Evolutionary conservation across 2,329 filamentous ascomycete genomes (phyloP).

Genomic region (Colletotrichum gigasporum): DNA sequence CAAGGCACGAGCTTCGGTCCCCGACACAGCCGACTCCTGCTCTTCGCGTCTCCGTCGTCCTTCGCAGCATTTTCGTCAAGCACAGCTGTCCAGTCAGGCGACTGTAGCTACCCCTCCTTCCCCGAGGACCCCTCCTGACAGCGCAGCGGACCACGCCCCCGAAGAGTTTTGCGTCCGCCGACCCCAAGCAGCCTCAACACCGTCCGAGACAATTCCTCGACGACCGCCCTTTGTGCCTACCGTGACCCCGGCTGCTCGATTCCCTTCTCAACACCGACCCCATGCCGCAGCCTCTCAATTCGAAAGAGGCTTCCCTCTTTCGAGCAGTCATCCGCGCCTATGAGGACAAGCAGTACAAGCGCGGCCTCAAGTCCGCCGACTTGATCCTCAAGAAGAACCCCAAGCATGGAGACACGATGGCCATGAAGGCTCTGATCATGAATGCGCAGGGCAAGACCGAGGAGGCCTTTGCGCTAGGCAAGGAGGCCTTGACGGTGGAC

Average conservation of each 20-base stretch:
- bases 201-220: neutral
- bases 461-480: constrained; percentile 93
- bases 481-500: constrained; percentile 90
- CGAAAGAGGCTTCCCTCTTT: constrained; percentile 95
- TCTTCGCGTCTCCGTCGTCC: constrained; percentile 2
- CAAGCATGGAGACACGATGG: constrained; percentile 97
- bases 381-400: constrained; percentile 95
- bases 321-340: constrained; percentile 94
- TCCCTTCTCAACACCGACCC: constrained; percentile 37
- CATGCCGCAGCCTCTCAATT: constrained; percentile 79
- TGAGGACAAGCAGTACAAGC: constrained; percentile 98
- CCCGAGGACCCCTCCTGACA: constrained; percentile 19
- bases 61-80: neutral
- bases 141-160: constrained; percentile 5
- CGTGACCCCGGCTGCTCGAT: constrained; percentile 16
- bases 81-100: constrained; percentile 1
- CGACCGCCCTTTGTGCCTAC: neutral
- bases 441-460: constrained; percentile 92
- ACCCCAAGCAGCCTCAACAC: neutral
- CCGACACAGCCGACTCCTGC: constrained; percentile 22
- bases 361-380: constrained; percentile 91
- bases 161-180: constrained; percentile 20
- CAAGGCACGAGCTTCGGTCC: constrained; percentile 29
- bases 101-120: constrained; percentile 28
- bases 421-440: constrained; percentile 98